Conservation (phyloP, 2,329 filamentous ascomycete species). For the Zopfia rhizophila region DNA sequence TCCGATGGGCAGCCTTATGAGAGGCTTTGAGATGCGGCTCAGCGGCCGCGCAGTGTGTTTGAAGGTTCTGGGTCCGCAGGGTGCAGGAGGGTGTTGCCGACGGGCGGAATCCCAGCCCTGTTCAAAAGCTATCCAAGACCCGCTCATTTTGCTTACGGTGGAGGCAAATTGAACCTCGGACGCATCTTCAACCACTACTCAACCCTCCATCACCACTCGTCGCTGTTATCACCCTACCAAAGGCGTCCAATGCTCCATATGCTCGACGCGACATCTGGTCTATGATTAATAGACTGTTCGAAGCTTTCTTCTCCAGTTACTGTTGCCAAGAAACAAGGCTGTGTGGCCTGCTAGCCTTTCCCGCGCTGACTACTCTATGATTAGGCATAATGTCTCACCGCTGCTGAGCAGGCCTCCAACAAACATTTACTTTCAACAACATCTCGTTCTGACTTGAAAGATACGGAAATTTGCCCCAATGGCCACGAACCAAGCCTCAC, state of each 20-base stretch:
- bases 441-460: neutral
- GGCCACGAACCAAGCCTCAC: constrained; percentile 15
- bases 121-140: no score
- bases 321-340: constrained; percentile 7
- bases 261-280: constrained; percentile 6
- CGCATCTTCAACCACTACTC: no score
- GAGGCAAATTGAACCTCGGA: no score
- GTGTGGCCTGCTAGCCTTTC: constrained; percentile 9
- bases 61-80: no score
- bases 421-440: constrained; percentile 1
- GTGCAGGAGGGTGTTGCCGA: no score
- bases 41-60: constrained; percentile 7
- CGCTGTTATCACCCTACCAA: no score
- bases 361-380: constrained; percentile 14
- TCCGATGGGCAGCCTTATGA: constrained; percentile 14
- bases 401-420: constrained; percentile 18
- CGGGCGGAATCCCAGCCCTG: no score
- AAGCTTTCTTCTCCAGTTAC: constrained; percentile 2
- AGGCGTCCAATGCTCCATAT: no score
- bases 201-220: no score
- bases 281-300: constrained; percentile 19
- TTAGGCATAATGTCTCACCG: constrained; percentile 19
- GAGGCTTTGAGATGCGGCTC: constrained; percentile 14
- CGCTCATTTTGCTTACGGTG: no score
- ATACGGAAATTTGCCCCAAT: constrained; percentile 3